phyloP scores from a whole-genome alignment of 2,329 filamentous ascomycete genomes.

The Fusarium multiceps region DNA sequence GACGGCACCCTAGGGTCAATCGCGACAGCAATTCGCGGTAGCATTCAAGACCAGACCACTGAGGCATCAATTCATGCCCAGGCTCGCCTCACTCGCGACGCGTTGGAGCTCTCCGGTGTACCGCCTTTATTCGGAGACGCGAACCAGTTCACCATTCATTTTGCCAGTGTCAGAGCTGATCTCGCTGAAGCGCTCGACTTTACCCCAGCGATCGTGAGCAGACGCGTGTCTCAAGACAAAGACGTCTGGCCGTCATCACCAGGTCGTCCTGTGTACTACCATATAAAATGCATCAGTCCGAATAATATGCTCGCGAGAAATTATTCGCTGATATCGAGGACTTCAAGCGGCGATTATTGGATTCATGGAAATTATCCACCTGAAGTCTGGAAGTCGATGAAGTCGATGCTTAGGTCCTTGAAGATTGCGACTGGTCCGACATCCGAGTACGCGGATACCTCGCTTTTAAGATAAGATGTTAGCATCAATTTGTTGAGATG shows the following conservation, averaged over 20 bases:
- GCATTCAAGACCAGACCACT: constrained; percentile 1
- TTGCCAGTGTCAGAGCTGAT: not conserved
- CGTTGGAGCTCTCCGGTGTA: not conserved
- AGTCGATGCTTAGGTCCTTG: not conserved
- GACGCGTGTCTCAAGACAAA: fast-evolving
- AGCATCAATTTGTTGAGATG: not conserved
- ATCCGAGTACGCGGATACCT: not conserved
- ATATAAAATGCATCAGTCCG: not conserved
- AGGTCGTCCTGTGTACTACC: constrained; percentile 19
- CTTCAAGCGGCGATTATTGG: constrained; percentile 13
- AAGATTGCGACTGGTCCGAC: not conserved
- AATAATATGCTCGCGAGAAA: constrained; percentile 17
- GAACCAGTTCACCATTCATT: not conserved
- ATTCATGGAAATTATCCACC: constrained; percentile 4
- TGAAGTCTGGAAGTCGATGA: constrained; percentile 18
- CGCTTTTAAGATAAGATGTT: no score
- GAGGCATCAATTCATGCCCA: constrained; percentile 8
- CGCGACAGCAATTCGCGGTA: not conserved
- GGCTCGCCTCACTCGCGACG: constrained; percentile 5
- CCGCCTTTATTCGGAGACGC: constrained; percentile 18
- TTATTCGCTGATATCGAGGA: not conserved
- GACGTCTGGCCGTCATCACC: not conserved
- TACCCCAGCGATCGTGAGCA: not conserved
- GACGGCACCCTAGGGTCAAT: not conserved
- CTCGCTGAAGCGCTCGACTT: constrained; percentile 2